Conservation (phyloP, 257 asterid species). For the Solanum chiquidenum region DNA sequence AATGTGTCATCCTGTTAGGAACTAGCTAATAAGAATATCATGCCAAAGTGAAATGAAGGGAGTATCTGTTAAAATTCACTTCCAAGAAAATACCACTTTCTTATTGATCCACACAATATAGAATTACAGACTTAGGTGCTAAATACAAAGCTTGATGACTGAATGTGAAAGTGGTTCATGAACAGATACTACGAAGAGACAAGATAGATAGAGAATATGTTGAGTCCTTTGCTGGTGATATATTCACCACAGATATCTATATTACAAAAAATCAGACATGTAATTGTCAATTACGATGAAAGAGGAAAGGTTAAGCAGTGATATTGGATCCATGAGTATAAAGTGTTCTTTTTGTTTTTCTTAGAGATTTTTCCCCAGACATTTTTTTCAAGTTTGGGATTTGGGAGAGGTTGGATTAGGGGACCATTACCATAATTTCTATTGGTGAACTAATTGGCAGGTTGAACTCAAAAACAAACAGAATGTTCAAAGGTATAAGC, state of each 20-base stretch:
- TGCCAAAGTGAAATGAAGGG: neutral
- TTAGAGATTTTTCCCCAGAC: neutral
- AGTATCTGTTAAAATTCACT: neutral
- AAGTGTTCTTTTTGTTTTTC: neutral
- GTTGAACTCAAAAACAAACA: neutral
- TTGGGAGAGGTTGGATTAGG: neutral
- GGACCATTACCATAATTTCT: neutral
- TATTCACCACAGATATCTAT: neutral
- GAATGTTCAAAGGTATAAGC: neutral
- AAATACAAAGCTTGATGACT: neutral
- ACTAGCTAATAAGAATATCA: neutral
- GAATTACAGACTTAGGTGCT: neutral
- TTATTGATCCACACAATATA: neutral
- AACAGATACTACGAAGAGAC: neutral
- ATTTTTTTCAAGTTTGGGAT: neutral
- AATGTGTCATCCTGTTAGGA: neutral
- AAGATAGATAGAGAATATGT: neutral
- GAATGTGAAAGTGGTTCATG: neutral
- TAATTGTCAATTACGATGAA: neutral
- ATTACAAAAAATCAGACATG: neutral
- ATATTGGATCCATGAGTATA: neutral
- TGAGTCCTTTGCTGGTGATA: neutral
- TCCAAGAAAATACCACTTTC: neutral
- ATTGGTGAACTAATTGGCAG: neutral
- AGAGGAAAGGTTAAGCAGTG: neutral